Conservation (phyloP, 1,284 basidiomycete genomes). For the Retiboletus flavoniger region DNA sequence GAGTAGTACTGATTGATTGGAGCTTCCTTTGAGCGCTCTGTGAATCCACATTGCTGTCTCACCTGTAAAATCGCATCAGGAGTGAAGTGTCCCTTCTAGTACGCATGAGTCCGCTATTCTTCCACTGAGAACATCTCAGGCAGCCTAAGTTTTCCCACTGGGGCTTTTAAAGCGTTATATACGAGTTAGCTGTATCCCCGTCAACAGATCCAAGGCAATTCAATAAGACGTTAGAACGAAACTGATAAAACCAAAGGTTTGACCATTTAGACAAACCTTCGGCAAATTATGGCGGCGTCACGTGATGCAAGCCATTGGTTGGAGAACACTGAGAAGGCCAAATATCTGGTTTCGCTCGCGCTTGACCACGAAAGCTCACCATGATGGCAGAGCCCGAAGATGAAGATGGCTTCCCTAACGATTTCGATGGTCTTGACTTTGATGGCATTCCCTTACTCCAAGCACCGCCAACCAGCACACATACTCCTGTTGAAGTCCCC, state of each 20-base stretch:
- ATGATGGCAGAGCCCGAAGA: slow-evolving; percentile 27
- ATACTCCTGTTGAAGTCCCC: background rate
- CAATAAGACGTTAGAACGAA: background rate
- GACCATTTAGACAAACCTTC: background rate
- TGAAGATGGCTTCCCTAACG: slow-evolving; percentile 43
- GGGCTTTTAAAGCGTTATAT: too few relatives aligned
- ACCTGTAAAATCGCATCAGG: background rate
- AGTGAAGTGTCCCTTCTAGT: background rate
- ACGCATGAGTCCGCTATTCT: background rate
- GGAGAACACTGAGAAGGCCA: background rate
- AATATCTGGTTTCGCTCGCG: background rate
- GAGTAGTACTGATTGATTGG: slow-evolving; percentile 11
- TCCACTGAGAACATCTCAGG: too few relatives aligned
- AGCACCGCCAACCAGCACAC: slow-evolving; percentile 25
- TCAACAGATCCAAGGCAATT: too few relatives aligned
- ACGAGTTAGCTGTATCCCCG: too few relatives aligned
- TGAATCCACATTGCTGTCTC: slow-evolving; percentile 6
- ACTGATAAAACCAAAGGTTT: background rate
- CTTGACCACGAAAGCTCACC: background rate
- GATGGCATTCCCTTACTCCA: slow-evolving; percentile 36
- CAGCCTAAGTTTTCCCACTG: too few relatives aligned
- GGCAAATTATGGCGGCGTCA: background rate
- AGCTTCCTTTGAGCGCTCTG: background rate
- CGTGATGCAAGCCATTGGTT: slow-evolving; percentile 2
- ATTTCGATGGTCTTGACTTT: slow-evolving; percentile 40